Base-by-base conservation (phyloP, 179 eudicot species). In the Carnegiea gigantea region DNA sequence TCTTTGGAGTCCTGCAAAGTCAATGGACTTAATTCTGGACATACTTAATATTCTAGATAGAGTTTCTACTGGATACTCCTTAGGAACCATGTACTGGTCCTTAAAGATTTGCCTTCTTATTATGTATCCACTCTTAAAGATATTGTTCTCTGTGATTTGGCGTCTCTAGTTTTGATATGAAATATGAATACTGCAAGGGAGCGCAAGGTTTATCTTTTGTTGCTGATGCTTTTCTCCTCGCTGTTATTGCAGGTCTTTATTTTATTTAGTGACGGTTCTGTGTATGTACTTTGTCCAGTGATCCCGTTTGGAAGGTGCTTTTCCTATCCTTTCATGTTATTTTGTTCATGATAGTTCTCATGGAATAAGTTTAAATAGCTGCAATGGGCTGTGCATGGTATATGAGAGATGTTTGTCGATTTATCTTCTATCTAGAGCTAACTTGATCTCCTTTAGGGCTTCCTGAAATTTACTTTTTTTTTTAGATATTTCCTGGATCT, bases 221-320 rank as follows among this genome's bases (percentile, higher is more conserved):
- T 53, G 67, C 65, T 83, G 54, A 81, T 76, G 60, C 36, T 81
- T 67, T 62, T 65, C 33, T 80, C 40, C 77, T 76, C 15, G 1
- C 73, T 82, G 70, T 82, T 79, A 10, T 60, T 92, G 90, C 91
- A 96, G 99, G 98, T 93, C 62, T 92, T 96, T 82, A 44, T 96
- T 78, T 81, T 92, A 84, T 96, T 91, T 83, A 93, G 96, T 84
- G 95, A 96, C 84, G 99, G 99, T 59, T 90, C 93, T 49, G 85
- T 91, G 77, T 94, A 94, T 81, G 78, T 93, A 77, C 89, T 96
- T 68, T 96, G 99, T 85, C 99, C 99, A 53, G 90, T 96, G 83
- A 96, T 89, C 54, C 99, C 98, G 79, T 96, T 94, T 85, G 98
- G 98, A 90, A 93, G 99, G 99, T 96, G 68, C 67, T 36, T 30